Percentiles rank a stretch among this genome's conserved stretches.
Conservation (phyloP, 441 rosid genomes). For the Jatropha podagrica region DNA sequence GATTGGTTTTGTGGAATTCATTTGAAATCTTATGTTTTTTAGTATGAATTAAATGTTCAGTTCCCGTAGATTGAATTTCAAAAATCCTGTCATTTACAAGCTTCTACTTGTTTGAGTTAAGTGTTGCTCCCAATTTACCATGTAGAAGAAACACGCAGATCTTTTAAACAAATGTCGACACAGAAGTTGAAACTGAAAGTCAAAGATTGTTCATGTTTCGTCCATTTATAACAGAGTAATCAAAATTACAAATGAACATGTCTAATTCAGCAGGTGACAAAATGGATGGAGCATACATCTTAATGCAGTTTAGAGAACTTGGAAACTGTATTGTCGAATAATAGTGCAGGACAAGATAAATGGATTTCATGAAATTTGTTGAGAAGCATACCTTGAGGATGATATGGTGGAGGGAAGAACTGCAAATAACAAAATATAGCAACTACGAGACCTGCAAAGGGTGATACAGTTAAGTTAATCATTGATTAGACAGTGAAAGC, state of each 20-base stretch:
- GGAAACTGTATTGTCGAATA: neutral
- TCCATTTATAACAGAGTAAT: neutral
- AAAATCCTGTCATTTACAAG: no score
- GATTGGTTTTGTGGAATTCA: no score
- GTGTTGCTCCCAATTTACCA: neutral
- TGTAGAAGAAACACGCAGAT: neutral
- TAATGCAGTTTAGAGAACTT: neutral
- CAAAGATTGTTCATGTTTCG: no score
- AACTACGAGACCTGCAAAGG: constrained; percentile 52
- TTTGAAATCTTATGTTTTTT: no score
- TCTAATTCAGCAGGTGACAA: neutral
- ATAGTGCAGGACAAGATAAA: neutral
- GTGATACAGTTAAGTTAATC: constrained; percentile 2
- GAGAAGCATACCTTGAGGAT: constrained; percentile 48
- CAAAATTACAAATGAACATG: neutral
- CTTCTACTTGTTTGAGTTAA: neutral
- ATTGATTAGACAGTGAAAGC: neutral
- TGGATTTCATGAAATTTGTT: neutral
- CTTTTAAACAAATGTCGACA: neutral
- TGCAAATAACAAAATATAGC: constrained; percentile 75
- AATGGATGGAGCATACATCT: neutral
- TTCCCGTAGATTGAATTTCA: no score
- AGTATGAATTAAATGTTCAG: no score
- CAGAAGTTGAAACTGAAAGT: no score
- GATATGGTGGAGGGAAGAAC: constrained; percentile 79